These are phyloP conservation scores for Ramaria sp. DNA, from an alignment of 768 basidiomycete genomes.

Conservation along the genomic window DNA sequence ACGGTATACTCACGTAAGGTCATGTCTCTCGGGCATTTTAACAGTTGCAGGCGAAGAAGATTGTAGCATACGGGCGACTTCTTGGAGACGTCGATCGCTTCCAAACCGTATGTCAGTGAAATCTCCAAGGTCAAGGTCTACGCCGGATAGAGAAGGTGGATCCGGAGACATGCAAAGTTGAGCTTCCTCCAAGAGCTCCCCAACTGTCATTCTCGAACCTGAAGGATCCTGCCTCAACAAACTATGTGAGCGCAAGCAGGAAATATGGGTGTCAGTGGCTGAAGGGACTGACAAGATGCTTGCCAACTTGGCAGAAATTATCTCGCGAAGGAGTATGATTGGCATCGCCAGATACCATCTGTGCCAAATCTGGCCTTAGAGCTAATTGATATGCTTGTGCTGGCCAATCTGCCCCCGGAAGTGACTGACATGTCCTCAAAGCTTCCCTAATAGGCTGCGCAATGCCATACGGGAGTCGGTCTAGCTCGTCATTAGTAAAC, in stretches of 20 bases:
- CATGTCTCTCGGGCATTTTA: conserved; percentile 52
- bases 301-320: conserved; percentile 47
- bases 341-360: conserved; percentile 33
- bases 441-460: conserved; percentile 77
- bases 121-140: conserved; percentile 60
- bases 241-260: conserved; percentile 6
- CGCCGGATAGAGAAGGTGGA: conserved; percentile 49
- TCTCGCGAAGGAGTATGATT: conserved; percentile 28
- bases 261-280: neutral
- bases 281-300: conserved; percentile 38
- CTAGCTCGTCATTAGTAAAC: conserved; percentile 37
- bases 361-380: conserved; percentile 65
- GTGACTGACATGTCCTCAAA: conserved; percentile 69
- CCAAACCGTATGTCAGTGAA: conserved; percentile 82
- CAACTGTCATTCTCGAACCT: conserved; percentile 39
- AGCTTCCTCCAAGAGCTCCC: conserved; percentile 38
- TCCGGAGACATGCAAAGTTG: conserved; percentile 43
- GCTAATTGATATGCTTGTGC: conserved; percentile 56
- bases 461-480: conserved; percentile 54
- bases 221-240: conserved; percentile 34
- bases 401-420: conserved; percentile 68
- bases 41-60: conserved; percentile 64
- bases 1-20: conserved; percentile 44
- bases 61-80: conserved; percentile 84
- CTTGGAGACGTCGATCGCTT: conserved; percentile 80